A percentile compares a stretch with the other conserved stretches of the same genome.
phyloP scores from a whole-genome alignment of 1,139 yeast genomes.

The Saccharomyces hybrid region DNA sequence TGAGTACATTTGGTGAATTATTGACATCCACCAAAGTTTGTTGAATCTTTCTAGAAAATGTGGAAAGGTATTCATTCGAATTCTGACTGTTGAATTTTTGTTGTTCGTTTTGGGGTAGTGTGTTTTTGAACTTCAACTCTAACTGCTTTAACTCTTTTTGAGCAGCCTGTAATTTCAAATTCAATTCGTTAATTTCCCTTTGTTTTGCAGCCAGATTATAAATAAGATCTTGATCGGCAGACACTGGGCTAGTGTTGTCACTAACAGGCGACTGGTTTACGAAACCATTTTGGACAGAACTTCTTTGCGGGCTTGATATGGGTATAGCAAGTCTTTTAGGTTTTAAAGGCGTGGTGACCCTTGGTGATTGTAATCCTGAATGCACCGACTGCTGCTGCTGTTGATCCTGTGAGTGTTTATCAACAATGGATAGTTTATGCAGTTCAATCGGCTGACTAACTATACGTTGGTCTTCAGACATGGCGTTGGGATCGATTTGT shows the following conservation, averaged over 20 bases:
- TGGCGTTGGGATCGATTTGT: background rate
- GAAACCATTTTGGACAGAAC: background rate
- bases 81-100: constrained; percentile 8
- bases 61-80: background rate
- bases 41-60: constrained; percentile 9
- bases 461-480: constrained; percentile 21
- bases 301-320: constrained; percentile 2
- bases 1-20: constrained; percentile 17
- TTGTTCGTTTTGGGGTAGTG: background rate
- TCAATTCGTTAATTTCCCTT: constrained; percentile 38
- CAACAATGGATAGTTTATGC: constrained; percentile 24
- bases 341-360: background rate
- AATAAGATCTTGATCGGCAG: constrained; percentile 19
- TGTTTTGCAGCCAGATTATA: constrained; percentile 39
- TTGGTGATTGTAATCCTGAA: background rate
- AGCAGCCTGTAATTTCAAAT: constrained; percentile 31
- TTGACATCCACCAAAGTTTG: constrained; percentile 17
- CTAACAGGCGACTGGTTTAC: background rate
- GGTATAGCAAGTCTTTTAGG: constrained; percentile 2
- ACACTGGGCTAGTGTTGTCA: background rate
- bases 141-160: constrained; percentile 34
- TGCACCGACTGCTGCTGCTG: background rate
- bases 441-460: constrained; percentile 32
- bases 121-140: constrained; percentile 18
- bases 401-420: constrained; percentile 12